A percentile compares a stretch with the other conserved stretches of the same genome.
Evolutionary conservation across 441 rosid genomes (phyloP).

Genomic region (Gossypium aridum): DNA sequence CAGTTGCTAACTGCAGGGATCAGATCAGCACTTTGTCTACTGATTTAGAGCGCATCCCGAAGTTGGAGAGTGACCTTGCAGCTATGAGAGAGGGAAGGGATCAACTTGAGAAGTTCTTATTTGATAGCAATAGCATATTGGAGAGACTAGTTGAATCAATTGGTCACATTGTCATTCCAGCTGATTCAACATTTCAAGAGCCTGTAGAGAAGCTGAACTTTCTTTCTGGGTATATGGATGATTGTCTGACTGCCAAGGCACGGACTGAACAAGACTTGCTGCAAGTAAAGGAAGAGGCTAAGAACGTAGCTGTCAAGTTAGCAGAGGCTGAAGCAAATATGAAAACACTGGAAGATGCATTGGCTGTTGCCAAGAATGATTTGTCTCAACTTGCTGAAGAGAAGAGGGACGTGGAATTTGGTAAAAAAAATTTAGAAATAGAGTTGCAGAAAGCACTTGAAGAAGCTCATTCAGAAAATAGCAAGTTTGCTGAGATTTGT

Average conservation of each 20-base stretch:
- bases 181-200: constrained; percentile 38
- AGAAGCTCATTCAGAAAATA: constrained; percentile 45
- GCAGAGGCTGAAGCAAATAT: constrained; percentile 45
- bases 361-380: constrained; percentile 43
- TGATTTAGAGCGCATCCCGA: constrained; percentile 45
- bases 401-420: constrained; percentile 38
- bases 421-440: constrained; percentile 41
- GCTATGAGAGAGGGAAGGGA: constrained; percentile 42
- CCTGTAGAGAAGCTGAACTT: constrained; percentile 61
- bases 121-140: constrained; percentile 50
- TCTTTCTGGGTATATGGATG: constrained; percentile 49
- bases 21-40: constrained; percentile 47
- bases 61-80: constrained; percentile 61
- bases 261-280: constrained; percentile 49
- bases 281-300: constrained; percentile 43
- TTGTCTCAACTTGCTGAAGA: constrained; percentile 43
- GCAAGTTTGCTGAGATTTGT: constrained; percentile 46
- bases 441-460: constrained; percentile 53
- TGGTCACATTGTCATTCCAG: constrained; percentile 47
- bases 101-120: constrained; percentile 56
- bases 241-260: constrained; percentile 50
- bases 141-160: constrained; percentile 45
- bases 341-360: constrained; percentile 51
- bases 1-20: constrained; percentile 42
- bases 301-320: constrained; percentile 37